Evolutionary conservation across 75 land plant genomes (phyloP).

Genomic region (Sequoia sempervirens): DNA sequence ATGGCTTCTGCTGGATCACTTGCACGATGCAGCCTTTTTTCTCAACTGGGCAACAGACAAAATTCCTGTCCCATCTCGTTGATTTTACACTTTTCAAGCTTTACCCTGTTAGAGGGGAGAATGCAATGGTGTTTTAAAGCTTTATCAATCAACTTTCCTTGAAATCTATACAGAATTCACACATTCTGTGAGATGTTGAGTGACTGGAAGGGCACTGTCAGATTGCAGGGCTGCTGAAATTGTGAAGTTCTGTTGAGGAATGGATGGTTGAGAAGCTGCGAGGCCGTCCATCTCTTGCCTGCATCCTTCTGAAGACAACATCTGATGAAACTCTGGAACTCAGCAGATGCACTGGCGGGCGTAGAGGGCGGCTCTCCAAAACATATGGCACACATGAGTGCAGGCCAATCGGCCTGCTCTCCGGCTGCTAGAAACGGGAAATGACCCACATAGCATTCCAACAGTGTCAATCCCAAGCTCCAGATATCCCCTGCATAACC

Average conservation of each 20-base stretch:
- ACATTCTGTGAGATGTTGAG: background rate
- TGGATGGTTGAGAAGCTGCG: constrained; percentile 43
- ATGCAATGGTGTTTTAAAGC: no score
- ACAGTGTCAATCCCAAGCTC: constrained; percentile 40
- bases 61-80: no score
- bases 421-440: constrained; percentile 59
- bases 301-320: constrained; percentile 63
- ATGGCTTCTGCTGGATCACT: no score
- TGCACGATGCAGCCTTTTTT: no score
- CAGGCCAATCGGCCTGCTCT: constrained; percentile 70
- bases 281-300: constrained; percentile 34
- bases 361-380: constrained; percentile 34
- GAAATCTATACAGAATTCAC: background rate
- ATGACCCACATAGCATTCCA: constrained; percentile 57
- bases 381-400: constrained; percentile 37
- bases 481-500: no score
- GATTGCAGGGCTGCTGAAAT: background rate
- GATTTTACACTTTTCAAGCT: no score
- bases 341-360: constrained; percentile 43
- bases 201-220: background rate
- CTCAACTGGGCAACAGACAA: no score
- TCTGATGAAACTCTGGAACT: constrained; percentile 43
- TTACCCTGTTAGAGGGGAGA: no score
- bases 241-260: constrained; percentile 24
- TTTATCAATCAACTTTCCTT: no score